A percentile compares a stretch with the other conserved stretches of the same genome.
These are phyloP conservation scores for Solioccasus polychromus DNA, from an alignment of 768 basidiomycete species.

Conservation along the genomic window DNA sequence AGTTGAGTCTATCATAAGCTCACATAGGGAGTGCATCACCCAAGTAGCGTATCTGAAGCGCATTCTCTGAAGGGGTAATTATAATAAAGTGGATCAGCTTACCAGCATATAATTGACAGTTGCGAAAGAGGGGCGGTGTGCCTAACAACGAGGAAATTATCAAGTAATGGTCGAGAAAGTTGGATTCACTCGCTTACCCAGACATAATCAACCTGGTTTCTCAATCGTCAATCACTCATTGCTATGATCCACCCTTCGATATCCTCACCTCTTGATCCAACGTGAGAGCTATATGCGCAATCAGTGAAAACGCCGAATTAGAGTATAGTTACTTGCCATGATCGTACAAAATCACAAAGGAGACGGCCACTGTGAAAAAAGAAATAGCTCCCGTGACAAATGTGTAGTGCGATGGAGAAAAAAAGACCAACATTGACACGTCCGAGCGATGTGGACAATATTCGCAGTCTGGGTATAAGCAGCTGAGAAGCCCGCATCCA, in stretches of 20 bases:
- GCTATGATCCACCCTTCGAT: no score
- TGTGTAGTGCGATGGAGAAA: neutral
- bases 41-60: conserved; percentile 20
- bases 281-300: conserved; percentile 7
- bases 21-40: conserved; percentile 21
- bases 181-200: conserved; percentile 12
- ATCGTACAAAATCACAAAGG: conserved; percentile 18
- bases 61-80: neutral
- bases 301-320: neutral
- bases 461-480: no score
- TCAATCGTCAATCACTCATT: neutral
- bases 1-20: neutral
- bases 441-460: conserved; percentile 2
- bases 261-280: conserved; percentile 16
- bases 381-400: neutral
- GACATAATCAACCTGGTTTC: conserved; percentile 15
- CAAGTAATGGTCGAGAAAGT: neutral
- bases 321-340: conserved; percentile 10
- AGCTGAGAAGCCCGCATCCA: no score
- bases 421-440: conserved; percentile 12
- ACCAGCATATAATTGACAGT: conserved; percentile 21
- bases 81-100: neutral
- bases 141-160: no score
- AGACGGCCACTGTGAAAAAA: conserved; percentile 10
- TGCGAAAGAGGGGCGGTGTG: conserved; percentile 7